Base-by-base conservation (phyloP, 331 rosid species). In the Saraca asoca region DNA sequence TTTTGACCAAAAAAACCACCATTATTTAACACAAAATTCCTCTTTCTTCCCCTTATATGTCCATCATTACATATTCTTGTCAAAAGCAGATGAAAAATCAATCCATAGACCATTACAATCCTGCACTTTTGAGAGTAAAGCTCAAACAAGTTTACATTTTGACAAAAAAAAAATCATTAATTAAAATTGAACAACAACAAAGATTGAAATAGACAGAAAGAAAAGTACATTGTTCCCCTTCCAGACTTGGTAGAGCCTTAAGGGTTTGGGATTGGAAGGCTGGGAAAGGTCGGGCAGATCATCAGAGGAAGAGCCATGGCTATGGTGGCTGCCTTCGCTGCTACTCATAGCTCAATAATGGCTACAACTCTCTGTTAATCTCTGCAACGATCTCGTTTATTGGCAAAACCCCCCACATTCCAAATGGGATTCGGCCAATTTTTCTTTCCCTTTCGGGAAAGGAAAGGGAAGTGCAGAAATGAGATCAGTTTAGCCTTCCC, bases 181-280 rank as follows among this genome's bases (percentile, higher is more conserved):
- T 7, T 3, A 24, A 3, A 3, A 24, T n/a, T 1, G 31, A 24
- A 24, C 31, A 24, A 24, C 3, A 53, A 29, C 16, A 51, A 9
- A 38, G 12, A 24, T 24, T 24, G 31, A 24, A 24, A 24, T 24
- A 3, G 43, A 11, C 0, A 7, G 20, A 4, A 5, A 64, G 58
- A 15, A 16, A 12, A 10, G 19, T 84, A 92, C 96, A 82, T 93
- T 93, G 70, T 87, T 93, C 69, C 98, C 98, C 83, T 79, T 84
- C 98, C 98, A 93, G 52, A 80, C 82, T 69, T 80, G 90, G 65
- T 87, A 89, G 62, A 82, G 85, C 78, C 91, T 78, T 69, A 17
- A 75, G 59, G 68, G 64, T 45, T 71, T 53, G 34, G 74, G 70
- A 48, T 49, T 53, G 42, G 81, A 68, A 64, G 78, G 24, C 56